These are phyloP conservation scores for Nemania bipapillata DNA, from an alignment of 2,329 filamentous ascomycete species.

Conservation along the genomic window DNA sequence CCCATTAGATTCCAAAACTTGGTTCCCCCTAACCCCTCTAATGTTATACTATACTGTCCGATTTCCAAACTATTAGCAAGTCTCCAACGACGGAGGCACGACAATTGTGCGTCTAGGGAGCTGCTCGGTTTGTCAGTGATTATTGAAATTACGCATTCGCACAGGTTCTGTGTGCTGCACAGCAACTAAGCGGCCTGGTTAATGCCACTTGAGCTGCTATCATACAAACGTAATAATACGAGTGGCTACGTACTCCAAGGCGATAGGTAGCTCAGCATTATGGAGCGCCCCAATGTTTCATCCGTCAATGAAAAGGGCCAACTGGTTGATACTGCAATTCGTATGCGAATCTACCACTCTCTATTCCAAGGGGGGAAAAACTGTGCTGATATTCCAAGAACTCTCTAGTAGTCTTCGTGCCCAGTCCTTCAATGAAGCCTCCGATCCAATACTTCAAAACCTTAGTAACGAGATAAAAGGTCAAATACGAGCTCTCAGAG, in stretches of 20 bases:
- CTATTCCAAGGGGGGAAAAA: not conserved
- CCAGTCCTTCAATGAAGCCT: slow-evolving; percentile 46
- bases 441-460: slow-evolving; percentile 46
- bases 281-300: slow-evolving; percentile 27
- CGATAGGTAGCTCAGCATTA: slow-evolving; percentile 8
- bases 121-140: not conserved
- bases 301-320: slow-evolving; percentile 23
- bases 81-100: not conserved
- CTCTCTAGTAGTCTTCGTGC: slow-evolving; percentile 47
- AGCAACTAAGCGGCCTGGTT: not conserved
- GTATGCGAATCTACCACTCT: slow-evolving; percentile 19
- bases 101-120: not conserved
- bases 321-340: slow-evolving; percentile 28
- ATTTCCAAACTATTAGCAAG: not conserved
- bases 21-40: not conserved
- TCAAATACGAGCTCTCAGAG: slow-evolving; percentile 52
- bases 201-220: slow-evolving; percentile 1
- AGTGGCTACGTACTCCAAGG: not conserved
- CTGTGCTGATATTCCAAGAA: slow-evolving; percentile 37
- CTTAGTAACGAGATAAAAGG: slow-evolving; percentile 57
- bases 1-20: not conserved
- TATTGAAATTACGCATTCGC: not conserved
- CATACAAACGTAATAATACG: not conserved
- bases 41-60: too few species aligned
- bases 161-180: not conserved